Evolutionary conservation across 1,284 basidiomycete genomes (phyloP), one percentile per base, ranked within the genome.

Genomic region (Microbotryum intermedium): DNA sequence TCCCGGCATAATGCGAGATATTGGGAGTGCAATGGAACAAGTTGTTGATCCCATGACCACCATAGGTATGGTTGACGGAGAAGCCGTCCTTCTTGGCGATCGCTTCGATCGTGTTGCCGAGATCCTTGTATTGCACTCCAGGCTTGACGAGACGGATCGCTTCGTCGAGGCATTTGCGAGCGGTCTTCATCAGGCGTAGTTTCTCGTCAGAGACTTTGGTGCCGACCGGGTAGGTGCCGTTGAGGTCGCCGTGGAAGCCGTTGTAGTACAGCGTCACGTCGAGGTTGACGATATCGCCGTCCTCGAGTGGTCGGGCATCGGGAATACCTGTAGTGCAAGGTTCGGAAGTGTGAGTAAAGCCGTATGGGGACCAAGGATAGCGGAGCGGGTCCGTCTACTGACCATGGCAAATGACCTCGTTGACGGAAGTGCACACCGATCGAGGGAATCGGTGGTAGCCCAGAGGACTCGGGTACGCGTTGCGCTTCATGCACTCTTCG

Each of bases 371-470:
- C n/a, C n/a, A n/a, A n/a, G n/a, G n/a, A n/a, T n/a, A n/a, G n/a
- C n/a, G n/a, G n/a, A n/a, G n/a, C n/a, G n/a, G n/a, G n/a, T n/a
- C n/a, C n/a, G n/a, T 13, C 16, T 10, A 47, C 61, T 49, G 34
- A 68, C 75, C 74, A 75, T 98, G 95, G 74, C 95, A 98, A 71
- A 98, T 94, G 59, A 85, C 86, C 76, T 98, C 95, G 76, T 99
- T 98, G 26, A 82, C 87, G 72, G 77, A 88, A 84, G 88, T 94
- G 85, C 95, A 99, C 51, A 97, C 84, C 49, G 90, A 95, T 79
- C 97, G 97, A 28, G 94, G 94, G 74, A 87, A 98, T 54, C 83
- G 81, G 65, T 87, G 83, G 77, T 99, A 99, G 73, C 92, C 92
- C 57, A 98, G 79, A 43, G 95, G 90, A 42, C 88, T 91, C 4